Base-by-base conservation (phyloP, 2,329 filamentous ascomycete genomes). In the Claviceps citrina region DNA sequence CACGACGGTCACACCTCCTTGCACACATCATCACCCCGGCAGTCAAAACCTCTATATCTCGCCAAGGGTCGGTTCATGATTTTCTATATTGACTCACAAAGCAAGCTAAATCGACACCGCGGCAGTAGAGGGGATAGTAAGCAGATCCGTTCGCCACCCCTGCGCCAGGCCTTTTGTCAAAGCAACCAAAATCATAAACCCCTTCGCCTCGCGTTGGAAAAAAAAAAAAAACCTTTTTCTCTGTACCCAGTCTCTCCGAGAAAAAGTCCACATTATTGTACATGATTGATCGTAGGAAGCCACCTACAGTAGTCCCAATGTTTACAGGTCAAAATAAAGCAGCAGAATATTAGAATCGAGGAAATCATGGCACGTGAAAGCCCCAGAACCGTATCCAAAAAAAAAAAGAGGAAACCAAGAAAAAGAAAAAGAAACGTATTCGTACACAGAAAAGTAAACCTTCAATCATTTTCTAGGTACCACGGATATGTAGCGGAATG, bases 161-260 rank as follows among this genome's bases (percentile, higher is more conserved):
- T 34, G 13, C 30, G 28, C 10, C 34, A 32, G 31, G 44, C 42
- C 39, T 46, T 44, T 42, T n/a, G n/a, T n/a, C n/a, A n/a, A 28
- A 36, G n/a, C 10, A 10, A 31, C 31, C 39, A 32, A 38, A 43
- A 47, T 43, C 39, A 44, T 42, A 43, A 48, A 47, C 35, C 45
- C 42, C 38, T 40, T 40, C 43, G 44, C 43, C 43, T 46, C 39
- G 44, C 39, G 43, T 48, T 36, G 41, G 42, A 41, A 39, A 9
- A 7, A 7, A n/a, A n/a, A n/a, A n/a, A n/a, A n/a, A n/a, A n/a
- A 24, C 18, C 24, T 16, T 20, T 24, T 16, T 40, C 24, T n/a
- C 33, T 26, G 26, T 13, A 30, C 38, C 42, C 25, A 34, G 19
- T 33, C 28, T n/a, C n/a, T n/a, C 31, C 30, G 3, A 13, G 20